Base-by-base conservation (phyloP, 164 flowering plant genomes). In the Chloranthus sessilifolius region DNA sequence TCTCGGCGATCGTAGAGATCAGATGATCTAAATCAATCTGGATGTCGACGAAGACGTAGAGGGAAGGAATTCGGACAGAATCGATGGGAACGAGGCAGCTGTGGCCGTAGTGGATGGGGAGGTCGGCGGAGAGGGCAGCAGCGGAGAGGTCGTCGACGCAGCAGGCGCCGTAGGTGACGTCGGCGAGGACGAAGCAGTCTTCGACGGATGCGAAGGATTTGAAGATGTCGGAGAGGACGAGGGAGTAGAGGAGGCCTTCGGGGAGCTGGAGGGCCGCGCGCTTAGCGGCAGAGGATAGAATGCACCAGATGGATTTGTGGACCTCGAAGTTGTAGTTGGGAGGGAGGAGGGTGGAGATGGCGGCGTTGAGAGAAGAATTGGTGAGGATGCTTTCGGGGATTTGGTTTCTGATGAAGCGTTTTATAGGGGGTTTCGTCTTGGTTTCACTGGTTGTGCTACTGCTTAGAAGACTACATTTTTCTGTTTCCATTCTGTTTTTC, bases 121-220 rank as follows among this genome's bases (percentile, higher is more conserved):
- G 76, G 21, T 92, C 83, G 26, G 83, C 95, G 22, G 58, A 66
- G n/a, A 92, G 75, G 2, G 99, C 88, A 5, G 80, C 40, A 39
- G 97, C 95, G 7, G 98, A 65, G 67, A 83, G 72, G 49, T 91
- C 98, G 55, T 92, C 97, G 41, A 88, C 74, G 64, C 98, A 92
- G 64, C 98, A 92, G 0, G 98, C 98, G 43, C 98, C 98, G 59
- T 82, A 92, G 38, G 98, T 88, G 44, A 86, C 98, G 62, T 92
- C 98, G 14, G 94, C 96, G 50, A 92, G 88, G 47, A 92, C 51
- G 61, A 83, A 80, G 70, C 88, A 80, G 43, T 81, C 79, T 7
- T 73, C 65, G 47, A 69, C 79, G 38, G 29, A 59, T 26, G 81
- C 80, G 65, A 82, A 85, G 57, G 83, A 41, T 48, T 76, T 62